Base-by-base conservation (phyloP, 805 yeast genomes). In the Blastobotrys chiropterorum region DNA sequence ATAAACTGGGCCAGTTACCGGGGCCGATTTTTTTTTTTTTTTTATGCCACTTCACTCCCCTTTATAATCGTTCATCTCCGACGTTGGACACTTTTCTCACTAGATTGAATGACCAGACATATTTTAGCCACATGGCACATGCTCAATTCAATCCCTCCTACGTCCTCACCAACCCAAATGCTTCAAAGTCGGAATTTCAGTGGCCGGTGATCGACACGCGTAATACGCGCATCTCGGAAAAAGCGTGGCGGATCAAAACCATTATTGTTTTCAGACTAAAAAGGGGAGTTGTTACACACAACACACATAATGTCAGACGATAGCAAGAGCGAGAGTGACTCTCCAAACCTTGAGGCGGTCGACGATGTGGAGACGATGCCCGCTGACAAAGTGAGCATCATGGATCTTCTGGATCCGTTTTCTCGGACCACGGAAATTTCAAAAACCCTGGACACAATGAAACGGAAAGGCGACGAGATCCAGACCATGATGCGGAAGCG, bases 391-490 rank as follows among this genome's bases (percentile, higher is more conserved):
- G 53, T 67, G 4, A 59, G 69, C 20, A 59, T 62, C 42, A 51
- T 68, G 34, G 73, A 69, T 51, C 52, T 69, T 49, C 62, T 70
- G 40, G 68, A 64, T 48, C 56, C 67, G 41, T 56, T 65, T 38
- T 59, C 70, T 13, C 59, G 64, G 41, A 49, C 60, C 13, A 43
- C 43, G 8, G 59, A 61, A 40, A 53, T 57, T 34, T 46, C 67
- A 31, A 59, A 56, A 42, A 52, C 64, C 41, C 59, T 57, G 44
- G 39, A 48, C 31, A 57, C 60, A 3, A 64, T 65, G 17, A 51
- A 62, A 40, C 47, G 54, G 38, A 56, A 55, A 20, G 60, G 64
- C 13, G 62, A 53, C 31, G 65, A 63, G 52, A 44, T 66, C 52
- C 61, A 57, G 47, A 59, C 57, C 30, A 30, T 56, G 49, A 66